phyloP scores from a whole-genome alignment of 768 basidiomycete species.

The Leucosporidium yakuticum region DNA sequence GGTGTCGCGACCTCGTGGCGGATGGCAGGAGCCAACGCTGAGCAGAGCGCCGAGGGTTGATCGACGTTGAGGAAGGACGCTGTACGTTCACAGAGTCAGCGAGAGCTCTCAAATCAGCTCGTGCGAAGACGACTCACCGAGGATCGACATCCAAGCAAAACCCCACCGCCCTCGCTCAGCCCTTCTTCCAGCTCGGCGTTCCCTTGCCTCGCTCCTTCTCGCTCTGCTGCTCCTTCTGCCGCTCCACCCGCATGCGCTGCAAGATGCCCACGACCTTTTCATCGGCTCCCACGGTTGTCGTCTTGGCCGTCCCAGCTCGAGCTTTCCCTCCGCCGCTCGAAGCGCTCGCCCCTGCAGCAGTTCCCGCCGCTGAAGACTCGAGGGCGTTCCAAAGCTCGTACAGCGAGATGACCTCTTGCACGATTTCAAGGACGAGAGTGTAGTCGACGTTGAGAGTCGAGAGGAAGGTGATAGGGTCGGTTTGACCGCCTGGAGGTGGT shows the following conservation, averaged over 20 bases:
- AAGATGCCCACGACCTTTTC: slow-evolving; percentile 54
- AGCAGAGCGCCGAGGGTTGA: no score
- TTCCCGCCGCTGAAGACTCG: slow-evolving; percentile 33
- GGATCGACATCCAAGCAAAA: no score
- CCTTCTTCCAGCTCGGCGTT: background rate
- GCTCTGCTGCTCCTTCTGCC: slow-evolving; percentile 50
- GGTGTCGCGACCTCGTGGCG: no score
- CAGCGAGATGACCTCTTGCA: slow-evolving; percentile 82
- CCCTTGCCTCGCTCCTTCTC: slow-evolving; percentile 11
- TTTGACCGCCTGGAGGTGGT: slow-evolving; percentile 42
- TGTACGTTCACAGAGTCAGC: no score
- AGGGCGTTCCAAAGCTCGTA: slow-evolving; percentile 82
- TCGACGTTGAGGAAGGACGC: no score
- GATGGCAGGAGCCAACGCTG: no score
- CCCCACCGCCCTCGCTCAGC: no score
- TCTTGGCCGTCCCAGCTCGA: slow-evolving; percentile 52
- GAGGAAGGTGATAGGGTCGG: slow-evolving; percentile 73
- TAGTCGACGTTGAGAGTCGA: slow-evolving; percentile 75
- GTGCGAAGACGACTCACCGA: no score
- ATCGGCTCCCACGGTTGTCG: slow-evolving; percentile 11
- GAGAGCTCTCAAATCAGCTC: no score
- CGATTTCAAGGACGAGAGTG: slow-evolving; percentile 69
- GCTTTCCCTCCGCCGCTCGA: slow-evolving; percentile 29
- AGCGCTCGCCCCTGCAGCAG: slow-evolving; percentile 20
- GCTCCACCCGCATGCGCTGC: slow-evolving; percentile 61